Evolutionary conservation across 2,329 filamentous ascomycete genomes (phyloP), one percentile per base, ranked within the genome.

Genomic region (Didymosphaeria variabile): DNA sequence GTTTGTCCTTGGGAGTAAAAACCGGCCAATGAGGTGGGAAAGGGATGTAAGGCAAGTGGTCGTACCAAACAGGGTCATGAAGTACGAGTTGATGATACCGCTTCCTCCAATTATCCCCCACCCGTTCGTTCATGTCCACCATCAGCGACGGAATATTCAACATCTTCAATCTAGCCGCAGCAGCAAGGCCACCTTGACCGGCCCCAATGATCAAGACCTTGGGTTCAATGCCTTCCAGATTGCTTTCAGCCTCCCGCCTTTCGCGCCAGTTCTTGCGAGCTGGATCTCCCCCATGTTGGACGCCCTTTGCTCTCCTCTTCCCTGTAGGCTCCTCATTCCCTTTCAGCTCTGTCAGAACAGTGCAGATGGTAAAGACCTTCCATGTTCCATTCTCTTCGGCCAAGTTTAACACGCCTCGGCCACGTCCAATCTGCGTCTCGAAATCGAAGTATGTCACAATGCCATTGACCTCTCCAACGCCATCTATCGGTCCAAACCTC

Each of bases 31-130:
- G 67, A 66, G 69, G 47, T 19, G 73, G 73, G 49, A 75, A 76
- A 1, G 70, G 68, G 2, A 76, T 29, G 46, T 75, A 80, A 1
- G 79, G 79, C 59, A 81, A 67, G 46, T 80, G 75, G 55, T 78
- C 76, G 54, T 78, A 77, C 61, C 75, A 75, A n/a, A 77, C 79
- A 5, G 74, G 75, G 8, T 79, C 79, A 62, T 80, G 79, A 31
- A 77, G 75, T 13, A 79, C 79, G 9, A 80, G 72, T 21, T 80
- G 80, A 42, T 81, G 79, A 61, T 85, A 84, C 51, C 82, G 73
- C 51, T 79, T 74, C 1, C 73, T 72, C 82, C 82, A 85, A 47
- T 80, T 81, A 56, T 83, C 79, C 1, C 83, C 82, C 5, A 84
- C 74, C 0, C 74, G 66, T 23, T 71, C 68, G 34, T 80, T 80